These are phyloP conservation scores for Chondrostereum purpureum DNA, from an alignment of 1,284 basidiomycete species.

Conservation along the genomic window DNA sequence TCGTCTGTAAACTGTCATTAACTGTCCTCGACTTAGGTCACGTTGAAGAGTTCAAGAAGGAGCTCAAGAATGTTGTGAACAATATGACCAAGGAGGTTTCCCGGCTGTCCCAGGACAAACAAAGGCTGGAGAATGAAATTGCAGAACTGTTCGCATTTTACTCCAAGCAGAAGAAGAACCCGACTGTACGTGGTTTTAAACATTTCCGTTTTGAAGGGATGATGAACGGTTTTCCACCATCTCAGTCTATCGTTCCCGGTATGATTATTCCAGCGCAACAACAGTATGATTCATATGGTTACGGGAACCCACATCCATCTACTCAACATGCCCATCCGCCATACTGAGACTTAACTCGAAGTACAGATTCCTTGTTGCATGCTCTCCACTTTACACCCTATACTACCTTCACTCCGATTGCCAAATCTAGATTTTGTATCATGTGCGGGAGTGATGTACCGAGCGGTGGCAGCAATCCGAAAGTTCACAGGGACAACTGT, in stretches of 20 bases:
- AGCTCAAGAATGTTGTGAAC: slow-evolving; percentile 67
- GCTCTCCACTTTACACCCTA: too few species aligned
- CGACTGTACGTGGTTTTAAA: slow-evolving; percentile 19
- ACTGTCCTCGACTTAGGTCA: slow-evolving; percentile 44
- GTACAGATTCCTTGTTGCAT: too few species aligned
- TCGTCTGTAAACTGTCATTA: background rate
- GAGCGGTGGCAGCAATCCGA: slow-evolving; percentile 44
- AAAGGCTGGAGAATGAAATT: slow-evolving; percentile 67
- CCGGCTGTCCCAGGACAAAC: slow-evolving; percentile 65
- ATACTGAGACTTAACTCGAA: too few species aligned
- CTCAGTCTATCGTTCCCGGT: too few species aligned
- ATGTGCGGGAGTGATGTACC: slow-evolving; percentile 15
- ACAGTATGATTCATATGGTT: too few species aligned
- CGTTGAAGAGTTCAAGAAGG: slow-evolving; percentile 78
- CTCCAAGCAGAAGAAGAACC: slow-evolving; percentile 54
- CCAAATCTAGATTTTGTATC: background rate
- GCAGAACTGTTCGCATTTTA: slow-evolving; percentile 69
- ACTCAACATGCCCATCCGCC: too few species aligned
- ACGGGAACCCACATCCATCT: too few species aligned
- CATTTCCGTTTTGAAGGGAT: too few species aligned
- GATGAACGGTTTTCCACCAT: too few species aligned
- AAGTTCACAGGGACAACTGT: slow-evolving; percentile 42
- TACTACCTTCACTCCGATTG: too few species aligned
- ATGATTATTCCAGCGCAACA: too few species aligned
- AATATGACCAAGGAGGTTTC: slow-evolving; percentile 71